Base-by-base conservation (phyloP, 75 land plant species). In the Pinus tabuliformis region DNA sequence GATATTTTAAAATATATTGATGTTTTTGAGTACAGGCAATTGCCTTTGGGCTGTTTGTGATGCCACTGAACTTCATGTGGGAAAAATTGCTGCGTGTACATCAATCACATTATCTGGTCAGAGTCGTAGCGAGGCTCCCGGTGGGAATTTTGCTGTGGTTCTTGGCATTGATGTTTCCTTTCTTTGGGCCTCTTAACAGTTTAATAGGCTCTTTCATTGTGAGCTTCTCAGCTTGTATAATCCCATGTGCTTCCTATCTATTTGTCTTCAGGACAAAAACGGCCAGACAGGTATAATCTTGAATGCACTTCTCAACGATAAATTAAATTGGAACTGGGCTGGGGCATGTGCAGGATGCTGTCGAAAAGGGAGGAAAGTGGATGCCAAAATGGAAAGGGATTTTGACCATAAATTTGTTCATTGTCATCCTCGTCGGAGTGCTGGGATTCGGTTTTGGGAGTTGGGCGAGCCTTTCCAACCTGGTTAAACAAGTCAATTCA, bases 41-140 rank as follows among this genome's bases (percentile, higher is more conserved):
- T 15, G 77, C 81, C 16, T 82, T 82, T 65, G 81, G 81, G 4
- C 56, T 82, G 9, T 79, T 42, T 20, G 54, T 59, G 15, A 78
- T 79, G 76, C 84, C 84, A n/a, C 71, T 82, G 14, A 62, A 79
- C 49, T 74, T 82, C 77, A 74, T 79, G 77, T 82, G 84, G 84
- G 81, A 82, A 56, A 82, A 82, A 56, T 16, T 82, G 37, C 20
- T 39, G 14, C 62, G 82, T 56, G 28, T 82, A 17, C 84, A 82
- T 42, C 26, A 73, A 56, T 49, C 70, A 12, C 79, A 59, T 15
- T 79, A 74, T 26, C 8, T 82, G 58, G 36, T 74, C 5, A 28
- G 77, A 73, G 60, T 59, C 13, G 54, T 72, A 13, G 65, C 58
- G 15, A 78, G 84, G 70, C 52, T 82, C n/a, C 84, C 84, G 14